Conservation (phyloP, 805 yeast species). For the Candida khao-thaluensis region DNA sequence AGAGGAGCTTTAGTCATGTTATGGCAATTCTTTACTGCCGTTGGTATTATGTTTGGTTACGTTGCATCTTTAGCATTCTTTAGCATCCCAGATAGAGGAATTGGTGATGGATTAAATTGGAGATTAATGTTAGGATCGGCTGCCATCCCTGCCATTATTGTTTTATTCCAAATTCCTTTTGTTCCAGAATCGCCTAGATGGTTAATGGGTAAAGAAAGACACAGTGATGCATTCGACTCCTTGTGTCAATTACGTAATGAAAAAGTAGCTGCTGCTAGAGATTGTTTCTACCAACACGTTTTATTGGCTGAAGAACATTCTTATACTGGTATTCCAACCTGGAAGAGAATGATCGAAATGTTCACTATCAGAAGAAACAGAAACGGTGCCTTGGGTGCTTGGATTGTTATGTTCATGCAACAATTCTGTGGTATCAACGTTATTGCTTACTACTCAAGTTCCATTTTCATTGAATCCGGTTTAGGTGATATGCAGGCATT, state of each 20-base stretch:
- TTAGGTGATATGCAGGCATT: slow-evolving; percentile 61
- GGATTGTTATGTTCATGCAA: slow-evolving; percentile 85
- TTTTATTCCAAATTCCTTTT: slow-evolving; percentile 48
- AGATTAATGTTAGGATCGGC: slow-evolving; percentile 66
- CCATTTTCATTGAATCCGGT: slow-evolving; percentile 69
- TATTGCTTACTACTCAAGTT: slow-evolving; percentile 80
- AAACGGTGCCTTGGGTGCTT: slow-evolving; percentile 77
- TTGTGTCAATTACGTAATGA: slow-evolving; percentile 46
- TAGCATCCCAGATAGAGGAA: slow-evolving; percentile 46
- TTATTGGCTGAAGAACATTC: slow-evolving; percentile 62
- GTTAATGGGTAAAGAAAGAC: slow-evolving; percentile 55
- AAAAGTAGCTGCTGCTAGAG: slow-evolving; percentile 61
- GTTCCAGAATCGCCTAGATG: slow-evolving; percentile 74
- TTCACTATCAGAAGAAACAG: slow-evolving; percentile 76
- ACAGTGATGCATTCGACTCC: slow-evolving; percentile 50
- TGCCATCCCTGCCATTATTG: slow-evolving; percentile 55
- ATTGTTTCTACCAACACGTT: slow-evolving; percentile 57
- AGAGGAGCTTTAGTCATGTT: slow-evolving; percentile 68
- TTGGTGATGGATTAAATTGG: slow-evolving; percentile 52
- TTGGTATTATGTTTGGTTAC: slow-evolving; percentile 69
- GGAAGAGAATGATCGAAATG: slow-evolving; percentile 52
- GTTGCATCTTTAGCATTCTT: slow-evolving; percentile 60
- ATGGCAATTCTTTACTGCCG: slow-evolving; percentile 77
- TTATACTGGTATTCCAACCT: slow-evolving; percentile 43
- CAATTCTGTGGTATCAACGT: slow-evolving; percentile 90